These are phyloP conservation scores for Aspergillus sojae DNA, from an alignment of 2,329 filamentous ascomycete species.

Conservation along the genomic window DNA sequence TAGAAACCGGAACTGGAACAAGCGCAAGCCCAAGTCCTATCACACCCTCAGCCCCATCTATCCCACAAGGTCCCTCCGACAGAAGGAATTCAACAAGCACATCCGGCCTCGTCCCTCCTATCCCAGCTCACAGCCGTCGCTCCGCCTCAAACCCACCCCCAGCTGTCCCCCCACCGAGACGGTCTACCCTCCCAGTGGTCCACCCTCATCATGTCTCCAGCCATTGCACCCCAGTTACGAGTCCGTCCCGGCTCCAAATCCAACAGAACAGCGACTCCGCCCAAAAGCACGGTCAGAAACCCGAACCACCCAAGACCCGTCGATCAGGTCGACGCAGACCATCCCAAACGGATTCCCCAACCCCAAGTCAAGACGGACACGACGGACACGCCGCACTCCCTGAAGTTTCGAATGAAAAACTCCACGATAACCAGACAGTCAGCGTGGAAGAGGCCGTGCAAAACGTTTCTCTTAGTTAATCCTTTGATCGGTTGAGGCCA, in stretches of 20 bases:
- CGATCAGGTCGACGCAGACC: slow-evolving; percentile 41
- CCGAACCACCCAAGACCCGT: slow-evolving; percentile 45
- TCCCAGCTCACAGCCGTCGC: slow-evolving; percentile 28
- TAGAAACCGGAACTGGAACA: background rate
- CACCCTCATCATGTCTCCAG: slow-evolving; percentile 27
- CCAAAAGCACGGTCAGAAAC: slow-evolving; percentile 35
- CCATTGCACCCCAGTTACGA: slow-evolving; percentile 28
- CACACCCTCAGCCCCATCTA: slow-evolving; percentile 12
- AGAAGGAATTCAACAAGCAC: slow-evolving; percentile 28
- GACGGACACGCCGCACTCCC: background rate
- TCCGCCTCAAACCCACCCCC: slow-evolving; percentile 42
- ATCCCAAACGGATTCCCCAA: slow-evolving; percentile 26
- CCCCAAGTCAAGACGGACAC: slow-evolving; percentile 7
- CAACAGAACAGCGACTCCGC: slow-evolving; percentile 1
- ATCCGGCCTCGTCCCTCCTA: slow-evolving; percentile 28
- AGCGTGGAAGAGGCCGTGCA: slow-evolving; percentile 40
- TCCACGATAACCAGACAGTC: slow-evolving; percentile 18
- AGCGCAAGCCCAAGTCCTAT: slow-evolving; percentile 2
- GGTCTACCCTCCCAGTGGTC: slow-evolving; percentile 34
- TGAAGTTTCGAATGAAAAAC: slow-evolving; percentile 6
- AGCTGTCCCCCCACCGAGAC: slow-evolving; percentile 44
- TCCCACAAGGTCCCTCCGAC: slow-evolving; percentile 16
- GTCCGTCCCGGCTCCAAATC: slow-evolving; percentile 13
- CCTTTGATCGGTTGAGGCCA: background rate
- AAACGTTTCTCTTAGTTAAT: slow-evolving; percentile 28